phyloP scores from a whole-genome alignment of 164 flowering plant species.

The Magnolia changhungtana region DNA sequence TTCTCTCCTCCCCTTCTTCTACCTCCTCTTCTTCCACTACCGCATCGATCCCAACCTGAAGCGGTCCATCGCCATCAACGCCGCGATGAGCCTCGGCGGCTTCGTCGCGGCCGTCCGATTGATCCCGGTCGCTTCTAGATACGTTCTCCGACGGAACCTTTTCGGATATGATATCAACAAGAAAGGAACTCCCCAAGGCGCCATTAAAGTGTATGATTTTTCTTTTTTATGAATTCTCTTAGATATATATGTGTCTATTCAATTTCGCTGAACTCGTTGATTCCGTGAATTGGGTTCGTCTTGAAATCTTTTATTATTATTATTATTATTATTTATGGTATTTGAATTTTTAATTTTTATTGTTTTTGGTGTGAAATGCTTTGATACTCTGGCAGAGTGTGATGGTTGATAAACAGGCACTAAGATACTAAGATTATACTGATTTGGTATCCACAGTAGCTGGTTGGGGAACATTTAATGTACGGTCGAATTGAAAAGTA shows the following conservation, averaged over 20 bases:
- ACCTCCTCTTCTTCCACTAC: constrained; percentile 56
- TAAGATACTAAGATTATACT: no score
- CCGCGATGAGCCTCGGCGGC: constrained; percentile 55
- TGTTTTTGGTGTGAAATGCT: neutral
- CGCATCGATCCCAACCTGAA: constrained; percentile 53
- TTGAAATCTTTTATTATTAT: no score
- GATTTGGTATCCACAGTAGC: no score
- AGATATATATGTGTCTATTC: neutral
- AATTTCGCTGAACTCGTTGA: no score
- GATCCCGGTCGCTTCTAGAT: constrained; percentile 82
- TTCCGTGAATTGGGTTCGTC: neutral
- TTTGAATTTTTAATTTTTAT: no score
- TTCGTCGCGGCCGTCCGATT: constrained; percentile 46
- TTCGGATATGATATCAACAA: constrained; percentile 89
- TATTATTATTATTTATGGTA: neutral
- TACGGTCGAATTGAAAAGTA: no score
- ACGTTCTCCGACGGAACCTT: constrained; percentile 59
- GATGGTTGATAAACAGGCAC: neutral
- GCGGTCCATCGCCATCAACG: constrained; percentile 64
- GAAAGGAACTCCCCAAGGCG: constrained; percentile 80
- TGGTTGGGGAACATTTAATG: no score
- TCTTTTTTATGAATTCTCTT: neutral
- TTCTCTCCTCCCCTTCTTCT: constrained; percentile 36
- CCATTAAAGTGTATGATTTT: constrained; percentile 64
- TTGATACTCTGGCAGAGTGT: neutral